Conservation (phyloP, 2,329 filamentous ascomycete species). For the Pseudogymnoascus sp. region DNA sequence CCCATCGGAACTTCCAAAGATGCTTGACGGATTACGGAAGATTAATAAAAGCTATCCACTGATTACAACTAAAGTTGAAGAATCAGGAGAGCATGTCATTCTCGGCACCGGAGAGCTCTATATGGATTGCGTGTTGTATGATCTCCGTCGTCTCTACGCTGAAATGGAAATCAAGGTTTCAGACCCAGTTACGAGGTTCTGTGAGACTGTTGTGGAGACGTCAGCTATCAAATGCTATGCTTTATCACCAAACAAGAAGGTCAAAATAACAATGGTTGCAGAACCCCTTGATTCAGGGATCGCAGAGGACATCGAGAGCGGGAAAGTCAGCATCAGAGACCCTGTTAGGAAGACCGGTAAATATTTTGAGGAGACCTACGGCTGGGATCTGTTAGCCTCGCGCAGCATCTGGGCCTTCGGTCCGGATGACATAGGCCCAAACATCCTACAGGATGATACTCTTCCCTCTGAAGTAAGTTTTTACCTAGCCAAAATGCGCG, state of each 20-base stretch:
- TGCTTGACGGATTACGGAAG: slow-evolving; percentile 92
- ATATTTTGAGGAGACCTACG: slow-evolving; percentile 95
- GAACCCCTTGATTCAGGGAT: slow-evolving; percentile 94
- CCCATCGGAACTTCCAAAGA: slow-evolving; percentile 94
- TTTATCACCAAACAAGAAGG: slow-evolving; percentile 97
- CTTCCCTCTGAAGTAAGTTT: slow-evolving; percentile 68
- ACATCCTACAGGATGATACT: slow-evolving; percentile 95
- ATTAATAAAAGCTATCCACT: slow-evolving; percentile 97
- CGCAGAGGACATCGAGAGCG: slow-evolving; percentile 86
- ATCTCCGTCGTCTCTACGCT: slow-evolving; percentile 84
- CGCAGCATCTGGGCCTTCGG: slow-evolving; percentile 98
- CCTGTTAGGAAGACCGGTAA: slow-evolving; percentile 88
- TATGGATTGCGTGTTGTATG: slow-evolving; percentile 97
- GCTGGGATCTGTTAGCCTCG: slow-evolving; percentile 89
- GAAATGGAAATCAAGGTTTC: slow-evolving; percentile 99
- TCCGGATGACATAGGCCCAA: slow-evolving; percentile 87
- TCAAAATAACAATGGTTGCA: slow-evolving; percentile 97
- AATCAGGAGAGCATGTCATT: slow-evolving; percentile 92
- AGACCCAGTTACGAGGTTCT: slow-evolving; percentile 94
- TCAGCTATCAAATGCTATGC: slow-evolving; percentile 98
- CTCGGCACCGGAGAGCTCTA: slow-evolving; percentile 97
- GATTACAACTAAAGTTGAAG: slow-evolving; percentile 93
- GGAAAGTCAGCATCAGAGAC: slow-evolving; percentile 84
- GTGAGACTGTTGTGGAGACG: slow-evolving; percentile 94
- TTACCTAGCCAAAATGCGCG: not conserved